Base-by-base conservation (phyloP, 192 early-diverging fungal genomes). In the Umbelopsis isabellina region DNA sequence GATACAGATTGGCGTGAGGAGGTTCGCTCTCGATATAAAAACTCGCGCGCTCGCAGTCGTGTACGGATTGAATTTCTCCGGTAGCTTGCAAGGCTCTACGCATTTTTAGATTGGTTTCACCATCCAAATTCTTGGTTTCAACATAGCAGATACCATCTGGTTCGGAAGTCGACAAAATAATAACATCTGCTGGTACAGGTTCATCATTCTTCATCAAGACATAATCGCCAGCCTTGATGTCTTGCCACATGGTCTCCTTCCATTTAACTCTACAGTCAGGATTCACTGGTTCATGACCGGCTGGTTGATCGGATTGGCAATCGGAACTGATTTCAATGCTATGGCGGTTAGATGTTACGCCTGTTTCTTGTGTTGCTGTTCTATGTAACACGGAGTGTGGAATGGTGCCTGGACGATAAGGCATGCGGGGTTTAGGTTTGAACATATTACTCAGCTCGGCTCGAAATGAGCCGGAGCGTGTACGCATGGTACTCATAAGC, bases 41-140 rank as follows among this genome's bases (percentile, higher is more conserved):
- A 25, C 72, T 67, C 20, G 87, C 84, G 2, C 74, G 49, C 13
- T 86, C 88, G 55, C 90, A 83, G 55, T 88, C 92, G 10, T 77
- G 80, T 20, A 87, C 81, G 20, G 83, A 81, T 22, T 71, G 58
- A 22, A 94, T 51, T 49, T 82, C 85, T 20, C 77, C 75, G 13
- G 92, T 95, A 18, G 88, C 84, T 0, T 82, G 72, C 61, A 91
- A 55, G 3, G 89, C 87, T 49, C 89, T 83, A 50, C 94, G 90
- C 30, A 93, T 87, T 80, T 99, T 99, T 37, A 99, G 83, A 72
- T 98, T 99, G 9, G 97, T 99, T 75, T 99, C 97, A 68, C 97
- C 97, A 69, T 99, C 97, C 46, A 99, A 85, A 73, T 97, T 96
- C 72, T 99, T 97, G 0, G 97, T 99, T 79, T 99, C 97, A n/a